Evolutionary conservation across 179 eudicot genomes (phyloP), one percentile per base, ranked within the genome.

Genomic region (Corrigiola litoralis): DNA sequence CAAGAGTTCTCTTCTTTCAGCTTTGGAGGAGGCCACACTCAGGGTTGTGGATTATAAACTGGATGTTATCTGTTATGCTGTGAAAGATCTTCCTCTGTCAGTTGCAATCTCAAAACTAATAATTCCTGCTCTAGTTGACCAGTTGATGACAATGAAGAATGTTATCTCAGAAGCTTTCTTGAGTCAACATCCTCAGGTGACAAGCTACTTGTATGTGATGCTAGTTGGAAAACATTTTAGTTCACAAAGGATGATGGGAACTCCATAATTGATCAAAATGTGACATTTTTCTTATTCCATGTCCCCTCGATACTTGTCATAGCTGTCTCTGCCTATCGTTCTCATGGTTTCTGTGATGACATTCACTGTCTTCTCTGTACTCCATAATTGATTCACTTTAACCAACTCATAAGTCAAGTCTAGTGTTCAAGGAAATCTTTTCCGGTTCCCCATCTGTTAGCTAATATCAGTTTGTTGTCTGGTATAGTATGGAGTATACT

Each of bases 91-190:
- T 69, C 81, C 87, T 66, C 72, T 94, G 57, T 58, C 66, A 46
- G 57, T 71, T 55, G 82, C 89, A 55, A 69, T 90, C 65, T 83
- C 97, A 63, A 82, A 81, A 66, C 76, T 94, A 57, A 37, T 94
- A 41, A 77, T 94, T 67, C 97, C 97, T 51, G 99, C 87, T 49
- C 66, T 94, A 62, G 75, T 78, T 73, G 87, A 86, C 73, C 97
- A 94, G 82, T 55, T 94, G 60, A 73, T 75, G 58, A 66, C 87
- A 32, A 73, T 85, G 82, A 95, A 81, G 85, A 79, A 66, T 63
- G 58, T 69, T 33, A 64, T 77, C 33, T 68, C 72, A 29, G 85
- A 87, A 25, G 70, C 80, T 67, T 76, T 87, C 62, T 77, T 72
- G 28, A 63, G 51, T 60, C 80, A 84, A 40, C 92, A 79, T 64